Evolutionary conservation across 169 alveolate genomes (phyloP), one percentile per base, ranked within the genome.

Genomic region (Pseudocohnilembus persalinus): DNA sequence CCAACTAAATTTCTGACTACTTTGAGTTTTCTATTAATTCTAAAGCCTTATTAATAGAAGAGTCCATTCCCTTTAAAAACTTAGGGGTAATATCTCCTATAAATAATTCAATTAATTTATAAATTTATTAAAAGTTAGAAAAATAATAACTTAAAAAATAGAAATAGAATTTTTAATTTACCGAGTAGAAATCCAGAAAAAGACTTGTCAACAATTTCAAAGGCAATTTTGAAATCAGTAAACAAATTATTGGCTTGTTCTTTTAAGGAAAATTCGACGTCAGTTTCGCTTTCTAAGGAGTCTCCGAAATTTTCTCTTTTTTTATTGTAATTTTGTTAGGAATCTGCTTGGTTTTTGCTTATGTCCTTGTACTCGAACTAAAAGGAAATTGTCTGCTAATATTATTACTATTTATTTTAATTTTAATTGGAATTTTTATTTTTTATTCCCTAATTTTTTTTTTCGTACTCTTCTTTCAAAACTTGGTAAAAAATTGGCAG

Each of bases 121-220:
- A n/a, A n/a, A n/a, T n/a, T n/a, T n/a, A n/a, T n/a, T n/a, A n/a
- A n/a, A n/a, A n/a, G n/a, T n/a, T n/a, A n/a, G n/a, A n/a, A n/a
- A n/a, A n/a, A n/a, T n/a, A n/a, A n/a, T n/a, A n/a, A n/a, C n/a
- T n/a, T n/a, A n/a, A n/a, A n/a, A n/a, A n/a, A n/a, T n/a, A n/a
- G n/a, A n/a, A n/a, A n/a, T n/a, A n/a, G n/a, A n/a, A n/a, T n/a
- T n/a, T n/a, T n/a, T n/a, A n/a, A n/a, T n/a, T n/a, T n/a, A n/a
- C n/a, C n/a, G n/a, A n/a, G n/a, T n/a, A n/a, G n/a, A 32, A 92
- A 82, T 31, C 96, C 96, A 31, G 89, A 88, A 27, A 85, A 79
- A 11, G 90, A 90, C 74, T 94, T 92, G 74, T 94, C 96, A 86
- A 88, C 84, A 31, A 91, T 89, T 82, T 93, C 96, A 16, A 88